phyloP scores from a whole-genome alignment of 441 rosid species.

The Iberis amara region DNA sequence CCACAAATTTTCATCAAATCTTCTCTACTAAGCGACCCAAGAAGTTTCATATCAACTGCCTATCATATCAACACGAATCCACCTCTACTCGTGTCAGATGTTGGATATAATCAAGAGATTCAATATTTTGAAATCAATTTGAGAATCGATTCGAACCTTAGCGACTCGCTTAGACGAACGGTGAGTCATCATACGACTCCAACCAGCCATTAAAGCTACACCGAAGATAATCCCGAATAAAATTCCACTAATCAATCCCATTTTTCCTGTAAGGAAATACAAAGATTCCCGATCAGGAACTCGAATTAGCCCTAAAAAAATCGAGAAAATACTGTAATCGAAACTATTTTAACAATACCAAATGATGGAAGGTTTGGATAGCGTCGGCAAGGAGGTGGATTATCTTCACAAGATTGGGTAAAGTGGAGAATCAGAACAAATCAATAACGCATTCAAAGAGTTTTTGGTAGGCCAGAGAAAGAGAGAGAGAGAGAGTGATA shows the following conservation, averaged over 20 bases:
- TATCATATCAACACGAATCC: conserved; percentile 29
- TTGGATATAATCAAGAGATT: too few species aligned
- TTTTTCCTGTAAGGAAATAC: conserved; percentile 33
- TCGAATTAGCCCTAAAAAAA: conserved; percentile 11
- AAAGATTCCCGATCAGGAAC: conserved; percentile 10
- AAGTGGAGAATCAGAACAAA: conserved; percentile 25
- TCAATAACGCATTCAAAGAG: conserved; percentile 15
- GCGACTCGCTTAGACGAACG: conserved; percentile 76
- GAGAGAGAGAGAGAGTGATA: conserved; percentile 13
- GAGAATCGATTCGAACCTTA: conserved; percentile 46
- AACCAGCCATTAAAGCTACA: conserved; percentile 83
- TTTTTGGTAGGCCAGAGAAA: conserved; percentile 24
- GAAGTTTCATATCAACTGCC: conserved; percentile 90
- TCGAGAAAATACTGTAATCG: conserved; percentile 1
- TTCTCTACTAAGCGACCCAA: conserved; percentile 76
- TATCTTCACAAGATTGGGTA: conserved; percentile 8
- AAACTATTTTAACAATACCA: not conserved
- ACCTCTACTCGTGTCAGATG: too few species aligned
- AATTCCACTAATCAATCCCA: conserved; percentile 88
- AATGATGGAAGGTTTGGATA: not conserved
- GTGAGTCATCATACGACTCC: conserved; percentile 86
- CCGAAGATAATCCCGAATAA: conserved; percentile 73
- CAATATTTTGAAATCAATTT: too few species aligned
- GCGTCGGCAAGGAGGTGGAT: conserved; percentile 8
- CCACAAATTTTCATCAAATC: conserved; percentile 94